Conservation (phyloP, 2,329 filamentous ascomycete genomes). For the Penicillium crustosum region DNA sequence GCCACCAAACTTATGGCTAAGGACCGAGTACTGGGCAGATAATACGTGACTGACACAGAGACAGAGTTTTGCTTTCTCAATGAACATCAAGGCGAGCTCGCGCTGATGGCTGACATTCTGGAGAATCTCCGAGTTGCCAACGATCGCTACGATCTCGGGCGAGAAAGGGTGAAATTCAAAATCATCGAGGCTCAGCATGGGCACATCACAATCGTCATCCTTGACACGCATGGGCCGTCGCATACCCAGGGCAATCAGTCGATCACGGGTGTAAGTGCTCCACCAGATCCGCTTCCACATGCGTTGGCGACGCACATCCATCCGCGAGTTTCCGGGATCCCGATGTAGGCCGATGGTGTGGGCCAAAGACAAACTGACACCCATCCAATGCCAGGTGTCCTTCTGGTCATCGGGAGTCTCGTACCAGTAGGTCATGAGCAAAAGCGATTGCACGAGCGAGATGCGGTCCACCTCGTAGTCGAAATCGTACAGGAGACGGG, state of each 20-base stretch:
- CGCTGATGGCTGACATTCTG: conserved; percentile 71
- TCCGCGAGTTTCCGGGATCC: conserved; percentile 74
- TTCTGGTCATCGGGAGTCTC: conserved; percentile 96
- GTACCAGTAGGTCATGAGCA: conserved; percentile 97
- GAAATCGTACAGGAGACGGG: conserved; percentile 88
- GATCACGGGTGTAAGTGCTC: conserved; percentile 94
- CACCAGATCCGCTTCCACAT: conserved; percentile 97
- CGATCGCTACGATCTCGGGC: conserved; percentile 66
- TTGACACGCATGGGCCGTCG: conserved; percentile 88
- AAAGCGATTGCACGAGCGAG: conserved; percentile 79
- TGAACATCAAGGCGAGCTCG: conserved; percentile 82
- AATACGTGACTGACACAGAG: conserved; percentile 87
- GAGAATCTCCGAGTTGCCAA: conserved; percentile 67
- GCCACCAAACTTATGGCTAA: conserved; percentile 73
- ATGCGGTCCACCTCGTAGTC: conserved; percentile 92
- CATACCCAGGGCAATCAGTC: conserved; percentile 90
- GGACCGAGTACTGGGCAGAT: conserved; percentile 85
- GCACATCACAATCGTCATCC: conserved; percentile 89
- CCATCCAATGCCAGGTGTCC: conserved; percentile 99
- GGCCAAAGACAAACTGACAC: conserved; percentile 86
- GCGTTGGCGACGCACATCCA: conserved; percentile 71
- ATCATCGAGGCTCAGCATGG: conserved; percentile 80
- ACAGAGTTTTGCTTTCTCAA: conserved; percentile 86
- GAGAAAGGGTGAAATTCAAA: conserved; percentile 74
- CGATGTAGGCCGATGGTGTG: conserved; percentile 92